phyloP scores from a whole-genome alignment of 2,329 filamentous ascomycete species.

The Sclerotinia minor region DNA sequence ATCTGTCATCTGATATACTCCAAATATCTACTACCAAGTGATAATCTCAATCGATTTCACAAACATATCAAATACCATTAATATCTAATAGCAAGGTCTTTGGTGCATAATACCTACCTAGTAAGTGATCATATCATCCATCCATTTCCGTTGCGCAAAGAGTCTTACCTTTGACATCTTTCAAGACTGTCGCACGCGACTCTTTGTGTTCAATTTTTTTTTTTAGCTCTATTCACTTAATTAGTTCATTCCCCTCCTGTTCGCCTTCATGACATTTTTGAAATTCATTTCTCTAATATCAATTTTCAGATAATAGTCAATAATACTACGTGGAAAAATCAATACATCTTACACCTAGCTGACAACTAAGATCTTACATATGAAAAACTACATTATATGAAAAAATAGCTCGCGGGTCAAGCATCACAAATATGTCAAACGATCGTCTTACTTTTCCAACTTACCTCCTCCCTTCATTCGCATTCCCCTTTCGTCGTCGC shows the following conservation, averaged over 20 bases:
- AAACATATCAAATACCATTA: neutral
- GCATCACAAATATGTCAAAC: slow-evolving; percentile 11
- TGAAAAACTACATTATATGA: neutral
- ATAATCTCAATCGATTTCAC: neutral
- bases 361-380: neutral
- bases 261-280: neutral
- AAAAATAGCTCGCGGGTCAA: neutral
- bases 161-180: slow-evolving; percentile 5
- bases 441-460: slow-evolving; percentile 46
- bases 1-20: no score
- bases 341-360: neutral
- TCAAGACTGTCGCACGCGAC: slow-evolving; percentile 9
- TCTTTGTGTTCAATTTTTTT: slow-evolving; percentile 11
- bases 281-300: neutral
- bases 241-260: neutral
- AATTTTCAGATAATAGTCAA: slow-evolving; percentile 5
- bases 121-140: slow-evolving; percentile 13
- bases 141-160: slow-evolving; percentile 15
- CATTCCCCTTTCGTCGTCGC: slow-evolving; percentile 48
- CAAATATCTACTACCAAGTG: neutral
- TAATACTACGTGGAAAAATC: no score
- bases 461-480: slow-evolving; percentile 55
- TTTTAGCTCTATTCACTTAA: slow-evolving; percentile 1
- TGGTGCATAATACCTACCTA: neutral
- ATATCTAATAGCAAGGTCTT: neutral